Base-by-base conservation (phyloP, 23 red algal genomes). In the Gracilaria gracilis region DNA sequence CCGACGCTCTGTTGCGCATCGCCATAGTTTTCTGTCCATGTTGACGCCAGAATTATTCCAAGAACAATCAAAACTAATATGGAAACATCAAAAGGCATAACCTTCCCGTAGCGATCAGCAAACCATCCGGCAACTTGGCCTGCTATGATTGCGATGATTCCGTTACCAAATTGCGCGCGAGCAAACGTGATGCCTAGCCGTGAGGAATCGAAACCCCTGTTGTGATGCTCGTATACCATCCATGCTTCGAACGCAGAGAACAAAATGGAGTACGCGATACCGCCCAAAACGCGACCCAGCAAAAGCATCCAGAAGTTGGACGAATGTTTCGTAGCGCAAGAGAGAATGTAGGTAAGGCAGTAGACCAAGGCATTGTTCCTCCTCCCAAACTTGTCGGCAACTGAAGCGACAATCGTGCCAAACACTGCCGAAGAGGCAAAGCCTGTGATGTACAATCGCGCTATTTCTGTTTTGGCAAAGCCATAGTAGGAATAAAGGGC, bases 171-270 rank as follows among this genome's bases (percentile, higher is more conserved):
- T 51, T 90, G 77, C n/a, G 95, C 95, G 32, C 75, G 74, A 13
- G 82, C 78, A 80, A 98, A 98, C 13, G 86, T 90, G 9, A 80
- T 77, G 0, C 89, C 79, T 24, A 98, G 71, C n/a, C 36, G 61
- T 1, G 61, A 64, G 23, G 66, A 75, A n/a, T 88, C 74, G 57
- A 87, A 94, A 4, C 80, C 86, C 12, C 95, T 57, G 35, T 75
- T 0, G 29, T 36, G 48, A 57, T 98, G 95, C 70, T 94, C 95
- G 36, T 86, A 88, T 28, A 98, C 88, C 82, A 93, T 89, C 95
- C 95, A 98, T 66, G 95, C 84, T 54, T 98, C 95, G 80, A 94
- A 94, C 0, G 91, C 92, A 25, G 91, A 91, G 72, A 94, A 98
- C 34, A 98, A 86, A 51, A 98, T 85, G 53, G 91, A 94, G 62